Percentiles rank a stretch among this genome's conserved stretches.
Evolutionary conservation across 2,329 filamentous ascomycete genomes (phyloP).

Genomic region (Kalmusia sp.): DNA sequence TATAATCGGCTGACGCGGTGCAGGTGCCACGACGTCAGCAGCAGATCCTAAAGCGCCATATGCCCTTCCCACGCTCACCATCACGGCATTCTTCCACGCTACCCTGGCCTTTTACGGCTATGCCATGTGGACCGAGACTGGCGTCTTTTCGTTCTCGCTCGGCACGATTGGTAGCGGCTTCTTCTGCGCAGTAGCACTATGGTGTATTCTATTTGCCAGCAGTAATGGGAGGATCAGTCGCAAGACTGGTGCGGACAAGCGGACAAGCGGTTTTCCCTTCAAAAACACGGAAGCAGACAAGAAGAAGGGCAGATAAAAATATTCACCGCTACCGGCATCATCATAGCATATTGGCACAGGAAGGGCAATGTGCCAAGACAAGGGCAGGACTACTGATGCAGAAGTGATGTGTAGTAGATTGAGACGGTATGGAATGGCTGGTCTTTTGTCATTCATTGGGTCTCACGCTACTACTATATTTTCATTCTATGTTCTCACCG

Average conservation of each 20-base stretch:
- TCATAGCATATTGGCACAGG: not conserved
- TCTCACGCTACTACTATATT: too few relatives aligned
- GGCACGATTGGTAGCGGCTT: conserved; percentile 64
- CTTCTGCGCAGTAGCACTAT: conserved; percentile 69
- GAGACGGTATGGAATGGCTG: too few relatives aligned
- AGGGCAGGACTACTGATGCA: too few relatives aligned
- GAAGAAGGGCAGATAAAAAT: conserved; percentile 51
- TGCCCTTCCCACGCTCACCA: conserved; percentile 69
- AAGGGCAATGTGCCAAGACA: not conserved
- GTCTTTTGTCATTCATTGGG: too few relatives aligned
- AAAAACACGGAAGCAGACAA: conserved; percentile 64
- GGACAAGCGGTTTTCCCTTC: conserved; percentile 71
- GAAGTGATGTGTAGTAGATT: too few relatives aligned
- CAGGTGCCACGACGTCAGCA: conserved; percentile 45
- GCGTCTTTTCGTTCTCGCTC: conserved; percentile 65
- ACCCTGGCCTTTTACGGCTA: conserved; percentile 66
- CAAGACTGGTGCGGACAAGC: conserved; percentile 71
- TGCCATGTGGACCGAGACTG: conserved; percentile 65
- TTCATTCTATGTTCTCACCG: too few relatives aligned
- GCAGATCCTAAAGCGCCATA: conserved; percentile 50
- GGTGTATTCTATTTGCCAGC: conserved; percentile 67
- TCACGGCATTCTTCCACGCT: conserved; percentile 72
- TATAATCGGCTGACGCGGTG: not conserved
- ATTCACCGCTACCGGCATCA: too few relatives aligned
- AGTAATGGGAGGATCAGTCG: conserved; percentile 64